phyloP scores from a whole-genome alignment of 139 green algal species.

The Chlamydomonas urium region DNA sequence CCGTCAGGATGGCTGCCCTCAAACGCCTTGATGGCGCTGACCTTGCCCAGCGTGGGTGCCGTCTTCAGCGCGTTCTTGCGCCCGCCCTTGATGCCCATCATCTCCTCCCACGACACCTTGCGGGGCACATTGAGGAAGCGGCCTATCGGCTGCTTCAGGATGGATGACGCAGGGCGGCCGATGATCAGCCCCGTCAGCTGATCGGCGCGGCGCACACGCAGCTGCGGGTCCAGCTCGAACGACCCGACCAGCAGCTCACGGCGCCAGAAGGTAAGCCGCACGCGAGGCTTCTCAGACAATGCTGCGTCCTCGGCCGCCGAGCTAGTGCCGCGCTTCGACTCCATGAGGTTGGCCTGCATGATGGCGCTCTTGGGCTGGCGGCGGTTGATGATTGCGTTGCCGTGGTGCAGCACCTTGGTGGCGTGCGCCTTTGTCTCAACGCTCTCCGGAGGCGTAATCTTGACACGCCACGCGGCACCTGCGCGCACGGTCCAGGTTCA shows the following conservation, averaged over 20 bases:
- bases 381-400: not conserved
- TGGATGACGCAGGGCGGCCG: not conserved
- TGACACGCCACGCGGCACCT: conserved; percentile 10
- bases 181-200: not conserved
- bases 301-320: not conserved
- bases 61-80: conserved; percentile 11
- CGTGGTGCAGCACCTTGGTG: not conserved
- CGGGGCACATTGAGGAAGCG: conserved; percentile 13
- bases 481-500: too few species aligned
- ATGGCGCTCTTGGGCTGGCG: conserved; percentile 1
- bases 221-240: conserved; percentile 1
- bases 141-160: conserved; percentile 17
- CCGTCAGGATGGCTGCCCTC: conserved; percentile 22
- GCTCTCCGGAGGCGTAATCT: not conserved
- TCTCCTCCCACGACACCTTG: conserved; percentile 11
- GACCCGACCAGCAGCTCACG: conserved; percentile 21
- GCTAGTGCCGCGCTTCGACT: not conserved
- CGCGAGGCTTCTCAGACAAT: not conserved
- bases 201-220: not conserved
- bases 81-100: conserved; percentile 8
- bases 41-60: not conserved
- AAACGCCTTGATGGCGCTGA: conserved; percentile 14
- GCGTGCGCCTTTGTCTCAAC: not conserved
- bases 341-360: not conserved
- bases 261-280: conserved; percentile 24